Evolutionary conservation across 495 filamentous ascomycete species (phyloP).

Genomic region (Polyplosphaeria fusca): DNA sequence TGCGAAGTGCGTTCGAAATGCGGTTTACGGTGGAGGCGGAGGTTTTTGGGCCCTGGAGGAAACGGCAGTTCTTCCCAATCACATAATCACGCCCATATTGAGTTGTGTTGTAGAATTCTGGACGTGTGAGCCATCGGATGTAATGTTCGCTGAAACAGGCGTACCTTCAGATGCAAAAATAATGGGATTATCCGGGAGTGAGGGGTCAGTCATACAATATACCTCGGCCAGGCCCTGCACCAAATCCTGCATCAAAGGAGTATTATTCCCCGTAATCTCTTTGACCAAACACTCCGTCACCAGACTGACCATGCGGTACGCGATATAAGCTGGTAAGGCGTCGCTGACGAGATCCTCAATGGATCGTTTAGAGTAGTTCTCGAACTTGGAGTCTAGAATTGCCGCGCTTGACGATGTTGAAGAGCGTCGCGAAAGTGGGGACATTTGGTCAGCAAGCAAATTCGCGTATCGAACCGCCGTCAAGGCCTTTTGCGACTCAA

Average conservation of each 20-base stretch:
- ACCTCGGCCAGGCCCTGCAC: slow-evolving; percentile 42
- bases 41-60: slow-evolving; percentile 61
- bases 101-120: slow-evolving; percentile 57
- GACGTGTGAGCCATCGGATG: background rate
- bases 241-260: slow-evolving; percentile 40
- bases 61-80: slow-evolving; percentile 61
- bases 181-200: slow-evolving; percentile 40
- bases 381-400: slow-evolving; percentile 34
- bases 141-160: background rate
- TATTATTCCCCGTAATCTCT: slow-evolving; percentile 40
- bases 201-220: slow-evolving; percentile 41
- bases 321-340: slow-evolving; percentile 39
- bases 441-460: slow-evolving; percentile 32
- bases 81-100: slow-evolving; percentile 60
- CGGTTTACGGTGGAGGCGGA: slow-evolving; percentile 50
- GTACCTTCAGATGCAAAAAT: slow-evolving; percentile 42
- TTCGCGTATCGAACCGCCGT: slow-evolving; percentile 42
- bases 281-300: slow-evolving; percentile 43
- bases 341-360: slow-evolving; percentile 39
- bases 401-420: slow-evolving; percentile 22
- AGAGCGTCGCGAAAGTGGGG: slow-evolving; percentile 7
- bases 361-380: slow-evolving; percentile 25
- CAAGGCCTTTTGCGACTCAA: slow-evolving; percentile 40
- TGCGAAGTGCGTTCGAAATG: slow-evolving; percentile 54
- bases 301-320: slow-evolving; percentile 35